A percentile compares a stretch with the other conserved stretches of the same genome.
Evolutionary conservation across 2,329 filamentous ascomycete genomes (phyloP).

Genomic region (Moelleriella libera): DNA sequence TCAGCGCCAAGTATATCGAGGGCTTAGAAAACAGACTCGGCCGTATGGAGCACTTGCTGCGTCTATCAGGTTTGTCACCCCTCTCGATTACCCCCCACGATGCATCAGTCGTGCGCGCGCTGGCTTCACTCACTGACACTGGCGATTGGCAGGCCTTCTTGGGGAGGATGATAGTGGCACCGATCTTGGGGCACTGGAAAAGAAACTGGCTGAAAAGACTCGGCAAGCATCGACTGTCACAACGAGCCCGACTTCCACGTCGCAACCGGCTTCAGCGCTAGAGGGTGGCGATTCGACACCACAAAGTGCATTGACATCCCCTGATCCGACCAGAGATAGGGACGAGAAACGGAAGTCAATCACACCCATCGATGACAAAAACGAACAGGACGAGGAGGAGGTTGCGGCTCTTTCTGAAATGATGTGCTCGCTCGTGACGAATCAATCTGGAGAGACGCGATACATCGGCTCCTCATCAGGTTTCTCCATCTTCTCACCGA

Average conservation of each 20-base stretch:
- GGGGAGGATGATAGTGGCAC: conserved; percentile 77
- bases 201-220: conserved; percentile 49
- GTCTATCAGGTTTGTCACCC: conserved; percentile 50
- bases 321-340: conserved; percentile 26
- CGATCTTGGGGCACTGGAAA: conserved; percentile 80
- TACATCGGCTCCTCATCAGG: conserved; percentile 98
- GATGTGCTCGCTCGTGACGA: conserved; percentile 97
- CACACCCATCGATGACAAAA: conserved; percentile 25
- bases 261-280: conserved; percentile 27
- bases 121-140: not conserved
- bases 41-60: conserved; percentile 88
- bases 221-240: conserved; percentile 32
- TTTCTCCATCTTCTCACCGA: conserved; percentile 97
- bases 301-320: conserved; percentile 40
- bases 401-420: conserved; percentile 87
- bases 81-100: no score
- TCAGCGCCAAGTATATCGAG: conserved; percentile 91
- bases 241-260: conserved; percentile 34
- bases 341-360: conserved; percentile 20
- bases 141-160: conserved; percentile 44
- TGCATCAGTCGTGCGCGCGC: no score
- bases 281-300: conserved; percentile 32
- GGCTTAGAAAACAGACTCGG: conserved; percentile 85
- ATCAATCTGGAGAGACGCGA: conserved; percentile 84
- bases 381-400: conserved; percentile 41